Evolutionary conservation across 176 grass and related monocot species (phyloP).

Genomic region (Neostapfia colusana): DNA sequence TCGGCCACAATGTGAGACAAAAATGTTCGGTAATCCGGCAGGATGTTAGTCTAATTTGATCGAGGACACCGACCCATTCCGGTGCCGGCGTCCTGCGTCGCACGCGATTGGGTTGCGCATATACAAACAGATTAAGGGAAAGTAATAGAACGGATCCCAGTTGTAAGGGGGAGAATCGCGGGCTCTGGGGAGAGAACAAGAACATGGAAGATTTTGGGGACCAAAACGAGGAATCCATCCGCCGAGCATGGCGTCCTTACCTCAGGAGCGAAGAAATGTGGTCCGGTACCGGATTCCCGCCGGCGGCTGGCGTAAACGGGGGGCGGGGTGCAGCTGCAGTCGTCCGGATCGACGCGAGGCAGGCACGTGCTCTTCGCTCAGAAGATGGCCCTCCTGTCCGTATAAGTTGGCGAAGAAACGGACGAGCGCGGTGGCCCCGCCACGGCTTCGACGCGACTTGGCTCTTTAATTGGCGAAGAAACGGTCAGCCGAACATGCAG

Average conservation of each 20-base stretch:
- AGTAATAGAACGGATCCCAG: neutral
- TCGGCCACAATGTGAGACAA: neutral
- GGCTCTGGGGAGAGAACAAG: too few species aligned
- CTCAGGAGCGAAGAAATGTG: neutral
- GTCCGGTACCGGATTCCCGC: neutral
- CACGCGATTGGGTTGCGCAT: neutral
- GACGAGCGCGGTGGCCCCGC: neutral
- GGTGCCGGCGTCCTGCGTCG: neutral
- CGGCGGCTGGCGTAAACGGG: neutral
- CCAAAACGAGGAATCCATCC: neutral
- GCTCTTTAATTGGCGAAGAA: too few species aligned
- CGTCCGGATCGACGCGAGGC: neutral
- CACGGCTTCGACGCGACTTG: neutral
- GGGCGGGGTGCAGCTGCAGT: neutral
- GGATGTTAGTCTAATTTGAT: neutral
- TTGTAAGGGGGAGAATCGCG: neutral
- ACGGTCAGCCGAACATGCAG: slow-evolving; percentile 4
- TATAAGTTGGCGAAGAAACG: neutral
- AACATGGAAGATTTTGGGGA: neutral
- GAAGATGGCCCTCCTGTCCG: neutral
- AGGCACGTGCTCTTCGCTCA: neutral
- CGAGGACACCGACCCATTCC: neutral
- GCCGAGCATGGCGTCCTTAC: neutral
- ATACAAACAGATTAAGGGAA: neutral
- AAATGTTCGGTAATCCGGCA: too few species aligned